Percentiles rank a stretch among this genome's conserved stretches.
Conservation (phyloP, 257 asterid species). For the Echium plantagineum region DNA sequence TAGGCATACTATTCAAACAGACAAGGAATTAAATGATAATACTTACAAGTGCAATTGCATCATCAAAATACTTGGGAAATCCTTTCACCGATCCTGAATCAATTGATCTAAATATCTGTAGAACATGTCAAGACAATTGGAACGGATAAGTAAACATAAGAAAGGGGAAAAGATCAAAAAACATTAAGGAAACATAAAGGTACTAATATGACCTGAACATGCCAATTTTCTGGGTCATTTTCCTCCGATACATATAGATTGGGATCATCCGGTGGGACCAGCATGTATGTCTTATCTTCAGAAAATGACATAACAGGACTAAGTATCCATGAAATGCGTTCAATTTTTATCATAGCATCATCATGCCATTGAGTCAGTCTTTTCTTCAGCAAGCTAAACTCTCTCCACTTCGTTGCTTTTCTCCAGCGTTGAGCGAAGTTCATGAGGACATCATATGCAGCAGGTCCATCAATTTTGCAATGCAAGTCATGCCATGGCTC, state of each 20-base stretch:
- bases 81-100: slow-evolving; percentile 88
- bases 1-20: background rate
- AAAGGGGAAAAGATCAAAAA: slow-evolving; percentile 9
- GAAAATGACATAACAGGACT: slow-evolving; percentile 49
- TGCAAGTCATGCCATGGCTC: slow-evolving; percentile 98
- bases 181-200: slow-evolving; percentile 7
- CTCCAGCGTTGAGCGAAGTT: slow-evolving; percentile 99
- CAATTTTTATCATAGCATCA: slow-evolving; percentile 86
- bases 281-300: slow-evolving; percentile 35
- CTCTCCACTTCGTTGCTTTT: slow-evolving; percentile 86
- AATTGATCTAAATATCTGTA: slow-evolving; percentile 83
- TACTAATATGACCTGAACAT: slow-evolving; percentile 55
- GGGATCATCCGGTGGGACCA: slow-evolving; percentile 53
- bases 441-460: slow-evolving; percentile 91
- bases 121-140: slow-evolving; percentile 10
- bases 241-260: slow-evolving; percentile 41
- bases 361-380: slow-evolving; percentile 62
- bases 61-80: slow-evolving; percentile 51
- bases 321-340: slow-evolving; percentile 88
- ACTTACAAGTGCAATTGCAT: slow-evolving; percentile 47
- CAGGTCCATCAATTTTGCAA: slow-evolving; percentile 85
- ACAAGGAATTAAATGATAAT: background rate
- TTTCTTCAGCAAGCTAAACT: slow-evolving; percentile 66
- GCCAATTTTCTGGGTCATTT: slow-evolving; percentile 70
- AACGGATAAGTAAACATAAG: slow-evolving; percentile 12